These are phyloP conservation scores for Diaporthe sp. DNA, from an alignment of 2,329 filamentous ascomycete species.

Conservation along the genomic window DNA sequence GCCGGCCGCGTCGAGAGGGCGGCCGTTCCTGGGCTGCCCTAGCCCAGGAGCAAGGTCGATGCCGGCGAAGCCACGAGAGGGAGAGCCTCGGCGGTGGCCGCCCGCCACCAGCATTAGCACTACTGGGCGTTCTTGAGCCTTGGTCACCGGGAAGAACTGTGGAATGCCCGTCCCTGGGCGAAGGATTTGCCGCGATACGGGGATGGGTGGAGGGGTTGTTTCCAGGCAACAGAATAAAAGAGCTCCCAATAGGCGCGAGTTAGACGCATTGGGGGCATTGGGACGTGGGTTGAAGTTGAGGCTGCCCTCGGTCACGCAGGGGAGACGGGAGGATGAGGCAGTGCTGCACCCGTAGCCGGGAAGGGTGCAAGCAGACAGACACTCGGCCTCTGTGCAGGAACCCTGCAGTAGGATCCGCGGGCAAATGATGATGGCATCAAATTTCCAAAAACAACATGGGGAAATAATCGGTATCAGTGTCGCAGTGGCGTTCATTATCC, in stretches of 20 bases:
- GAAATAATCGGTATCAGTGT: neutral
- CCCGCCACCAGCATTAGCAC: neutral
- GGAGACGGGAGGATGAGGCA: constrained; percentile 30
- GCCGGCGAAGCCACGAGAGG: neutral
- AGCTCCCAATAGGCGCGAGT: constrained; percentile 1
- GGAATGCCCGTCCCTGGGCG: neutral
- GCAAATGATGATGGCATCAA: constrained; percentile 24
- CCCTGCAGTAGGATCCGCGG: constrained; percentile 7
- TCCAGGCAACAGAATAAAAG: constrained; percentile 26
- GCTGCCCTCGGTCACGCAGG: neutral
- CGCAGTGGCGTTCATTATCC: constrained; percentile 2
- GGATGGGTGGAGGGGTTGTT: neutral
- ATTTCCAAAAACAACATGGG: neutral
- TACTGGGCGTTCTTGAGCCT: neutral
- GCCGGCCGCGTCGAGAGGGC: neutral
- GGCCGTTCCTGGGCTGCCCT: neutral
- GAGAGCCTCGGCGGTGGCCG: neutral
- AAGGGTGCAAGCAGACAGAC: neutral
- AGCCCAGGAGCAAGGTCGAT: neutral
- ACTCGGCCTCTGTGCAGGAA: neutral
- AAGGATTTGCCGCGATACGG: constrained; percentile 16
- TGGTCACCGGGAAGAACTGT: neutral
- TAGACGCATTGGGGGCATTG: constrained; percentile 7
- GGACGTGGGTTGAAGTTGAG: neutral
- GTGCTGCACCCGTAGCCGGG: neutral